A percentile compares a stretch with the other conserved stretches of the same genome.
Conservation (phyloP, 2,329 filamentous ascomycete genomes). For the Clonostachys solani region DNA sequence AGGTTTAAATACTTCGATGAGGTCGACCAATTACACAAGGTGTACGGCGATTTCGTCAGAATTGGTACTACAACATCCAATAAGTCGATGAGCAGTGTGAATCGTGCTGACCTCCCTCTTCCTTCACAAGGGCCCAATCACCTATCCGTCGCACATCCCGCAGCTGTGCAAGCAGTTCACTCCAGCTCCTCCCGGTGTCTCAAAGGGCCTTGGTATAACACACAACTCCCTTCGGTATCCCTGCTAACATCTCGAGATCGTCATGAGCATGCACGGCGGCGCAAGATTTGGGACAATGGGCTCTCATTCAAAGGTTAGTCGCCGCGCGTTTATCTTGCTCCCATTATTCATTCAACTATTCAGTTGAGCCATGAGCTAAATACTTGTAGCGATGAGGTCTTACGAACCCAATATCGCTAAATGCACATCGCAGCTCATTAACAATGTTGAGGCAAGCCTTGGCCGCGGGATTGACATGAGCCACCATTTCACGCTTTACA, state of each 20-base stretch:
- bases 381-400: slow-evolving; percentile 7
- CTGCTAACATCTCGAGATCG: not conserved
- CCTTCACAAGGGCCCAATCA: slow-evolving; percentile 16
- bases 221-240: not conserved
- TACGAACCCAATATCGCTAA: slow-evolving; percentile 19
- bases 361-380: too few species aligned
- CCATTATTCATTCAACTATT: too few species aligned
- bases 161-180: slow-evolving; percentile 18
- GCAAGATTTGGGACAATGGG: not conserved
- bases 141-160: slow-evolving; percentile 20
- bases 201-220: not conserved
- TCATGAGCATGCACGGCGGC: not conserved
- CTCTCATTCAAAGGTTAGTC: not conserved
- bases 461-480: slow-evolving; percentile 16
- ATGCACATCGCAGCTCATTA: slow-evolving; percentile 14
- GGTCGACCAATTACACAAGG: slow-evolving; percentile 14
- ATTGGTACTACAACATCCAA: slow-evolving; percentile 7
- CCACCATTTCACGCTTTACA: slow-evolving; percentile 25
- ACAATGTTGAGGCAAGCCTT: slow-evolving; percentile 10
- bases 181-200: slow-evolving; percentile 4
- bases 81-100: too few species aligned
- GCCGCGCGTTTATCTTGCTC: too few species aligned
- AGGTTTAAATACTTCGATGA: slow-evolving; percentile 14
- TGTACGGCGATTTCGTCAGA: slow-evolving; percentile 20
- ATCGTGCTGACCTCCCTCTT: not conserved